Base-by-base conservation (phyloP, 192 early-diverging fungal species). In the Backusella morwellensis region DNA sequence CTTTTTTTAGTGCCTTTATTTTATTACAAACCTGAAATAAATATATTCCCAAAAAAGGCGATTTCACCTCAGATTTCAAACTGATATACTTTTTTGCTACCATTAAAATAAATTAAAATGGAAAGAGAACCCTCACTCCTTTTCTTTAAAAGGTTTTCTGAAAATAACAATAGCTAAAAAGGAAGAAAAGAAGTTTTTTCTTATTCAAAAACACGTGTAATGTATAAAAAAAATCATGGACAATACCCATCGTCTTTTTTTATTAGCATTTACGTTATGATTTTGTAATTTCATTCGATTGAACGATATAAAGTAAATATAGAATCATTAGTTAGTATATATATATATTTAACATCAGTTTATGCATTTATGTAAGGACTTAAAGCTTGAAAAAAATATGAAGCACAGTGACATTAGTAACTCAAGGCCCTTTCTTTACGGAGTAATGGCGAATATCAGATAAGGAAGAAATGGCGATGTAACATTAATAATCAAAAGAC, bases 51-150 rank as follows among this genome's bases (percentile, higher is more conserved):
- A 63, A 63, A 63, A 63, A 63, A 63, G 56, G 56, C 56, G 21
- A 63, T 14, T 29, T 29, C 56, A 63, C 56, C 21, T 63, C 26
- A 63, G 23, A 29, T 29, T 29, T 63, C n/a, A 29, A 63, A 29
- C 9, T 63, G 21, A 63, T 63, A 63, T 23, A 29, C 12, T 12
- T 23, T 63, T 63, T 63, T 63, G 56, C 26, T 29, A 29, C 56
- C 56, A 63, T 63, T 63, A 63, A 63, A 63, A 63, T 63, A 29
- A 11, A 63, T 63, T 63, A 63, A 63, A 29, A 63, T 63, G 56
- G 56, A 63, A 63, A 63, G 7, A 63, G 56, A 63, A 4, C 56
- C 12, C 21, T 63, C 56, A 21, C 23, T 14, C n/a, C 56, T 63
- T 63, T 63, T 63, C 56, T 63, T 50, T 63, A 63, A 63, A 63